These are phyloP conservation scores for Nicotiana otophora DNA, from an alignment of 257 asterid species.

Conservation along the genomic window DNA sequence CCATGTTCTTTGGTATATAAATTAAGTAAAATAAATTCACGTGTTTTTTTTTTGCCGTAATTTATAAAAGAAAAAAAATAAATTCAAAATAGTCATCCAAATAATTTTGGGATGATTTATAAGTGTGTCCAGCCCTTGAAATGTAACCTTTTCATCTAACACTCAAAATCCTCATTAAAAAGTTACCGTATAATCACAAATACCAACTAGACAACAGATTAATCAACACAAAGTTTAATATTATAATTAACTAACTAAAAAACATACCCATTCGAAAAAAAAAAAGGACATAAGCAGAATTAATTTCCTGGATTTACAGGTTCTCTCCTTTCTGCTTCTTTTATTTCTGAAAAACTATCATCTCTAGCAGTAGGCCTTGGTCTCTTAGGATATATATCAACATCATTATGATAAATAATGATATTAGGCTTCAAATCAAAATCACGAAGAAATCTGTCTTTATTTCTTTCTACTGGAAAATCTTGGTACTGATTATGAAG, in stretches of 20 bases:
- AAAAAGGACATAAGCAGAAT: neutral
- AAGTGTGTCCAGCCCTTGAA: neutral
- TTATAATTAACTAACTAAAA: neutral
- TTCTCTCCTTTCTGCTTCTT: neutral
- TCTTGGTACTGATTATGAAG: conserved; percentile 11
- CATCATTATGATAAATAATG: conserved; percentile 52
- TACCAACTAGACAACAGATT: neutral
- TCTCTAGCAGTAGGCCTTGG: neutral
- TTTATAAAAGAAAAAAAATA: too few relatives aligned
- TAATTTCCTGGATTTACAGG: neutral
- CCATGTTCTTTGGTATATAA: too few relatives aligned
- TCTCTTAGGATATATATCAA: conserved; percentile 13
- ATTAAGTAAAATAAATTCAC: too few relatives aligned
- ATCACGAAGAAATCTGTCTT: conserved; percentile 31
- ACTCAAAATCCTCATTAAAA: neutral
- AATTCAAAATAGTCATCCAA: neutral
- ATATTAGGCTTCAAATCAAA: conserved; percentile 42
- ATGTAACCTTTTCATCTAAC: too few relatives aligned
- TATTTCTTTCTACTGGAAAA: neutral
- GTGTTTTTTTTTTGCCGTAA: too few relatives aligned
- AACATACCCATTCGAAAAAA: neutral
- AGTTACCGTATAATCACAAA: neutral
- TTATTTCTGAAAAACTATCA: neutral
- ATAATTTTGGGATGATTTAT: neutral
- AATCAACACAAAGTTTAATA: neutral